Evolutionary conservation across 768 basidiomycete species (phyloP), one percentile per base, ranked within the genome.

Genomic region (Fistulinella prunicolor): DNA sequence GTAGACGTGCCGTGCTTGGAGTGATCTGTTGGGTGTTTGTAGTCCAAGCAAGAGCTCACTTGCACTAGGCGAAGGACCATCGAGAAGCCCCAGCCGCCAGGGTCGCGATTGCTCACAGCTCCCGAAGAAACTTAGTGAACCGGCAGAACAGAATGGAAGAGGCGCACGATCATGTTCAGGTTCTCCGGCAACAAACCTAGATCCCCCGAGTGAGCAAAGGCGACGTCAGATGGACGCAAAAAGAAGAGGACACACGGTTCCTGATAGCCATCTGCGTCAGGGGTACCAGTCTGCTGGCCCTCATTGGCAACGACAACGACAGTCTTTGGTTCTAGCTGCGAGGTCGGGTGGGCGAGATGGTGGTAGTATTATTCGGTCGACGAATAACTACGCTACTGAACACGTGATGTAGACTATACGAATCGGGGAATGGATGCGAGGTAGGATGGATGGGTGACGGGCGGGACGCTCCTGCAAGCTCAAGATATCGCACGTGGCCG

Each of bases 281-380:
- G 87, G 38, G 89, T 81, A 58, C 83, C 78, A 45, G 89, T 89
- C 47, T 78, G 75, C 57, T 81, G 78, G 9, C 86, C 86, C 60
- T 89, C 88, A 60, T 84, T 88, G 20, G 88, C 86, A 50, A 89
- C 85, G 47, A 89, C 60, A 54, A 86, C 85, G 57, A 85, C 83
- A 30, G 85, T 86, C 12, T n/a, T n/a, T n/a, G n/a, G n/a, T n/a
- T n/a, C n/a, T n/a, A n/a, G n/a, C n/a, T n/a, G n/a, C n/a, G n/a
- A n/a, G n/a, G n/a, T n/a, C n/a, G n/a, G n/a, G n/a, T n/a, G n/a
- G n/a, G n/a, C n/a, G n/a, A n/a, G n/a, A n/a, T n/a, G n/a, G n/a
- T n/a, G n/a, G n/a, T n/a, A n/a, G n/a, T n/a, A n/a, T n/a, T n/a
- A n/a, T n/a, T n/a, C n/a, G n/a, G n/a, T n/a, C n/a, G n/a, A n/a